These are phyloP conservation scores for Penicillium sp. DNA, from an alignment of 2,329 filamentous ascomycete species.

Conservation along the genomic window DNA sequence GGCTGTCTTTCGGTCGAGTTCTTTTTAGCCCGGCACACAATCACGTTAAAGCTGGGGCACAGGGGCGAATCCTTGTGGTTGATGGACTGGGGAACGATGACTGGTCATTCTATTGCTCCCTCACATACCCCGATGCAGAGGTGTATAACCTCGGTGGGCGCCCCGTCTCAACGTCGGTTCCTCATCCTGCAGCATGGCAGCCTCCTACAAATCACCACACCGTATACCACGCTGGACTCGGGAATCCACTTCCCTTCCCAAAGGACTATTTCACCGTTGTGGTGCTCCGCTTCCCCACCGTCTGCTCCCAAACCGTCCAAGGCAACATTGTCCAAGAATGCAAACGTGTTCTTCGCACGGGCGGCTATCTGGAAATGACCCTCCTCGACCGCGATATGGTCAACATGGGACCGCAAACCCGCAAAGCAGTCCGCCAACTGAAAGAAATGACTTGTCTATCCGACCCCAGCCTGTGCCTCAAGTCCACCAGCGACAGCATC, in stretches of 20 bases:
- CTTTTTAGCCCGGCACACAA: conserved; percentile 54
- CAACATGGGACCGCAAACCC: conserved; percentile 51
- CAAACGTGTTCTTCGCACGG: conserved; percentile 51
- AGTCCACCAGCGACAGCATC: conserved; percentile 51
- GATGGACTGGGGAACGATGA: conserved; percentile 55
- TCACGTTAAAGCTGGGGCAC: conserved; percentile 43
- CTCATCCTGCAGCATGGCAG: conserved; percentile 45
- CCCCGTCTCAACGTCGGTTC: conserved; percentile 33
- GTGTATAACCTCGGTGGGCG: conserved; percentile 48
- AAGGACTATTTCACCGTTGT: conserved; percentile 49
- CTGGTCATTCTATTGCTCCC: conserved; percentile 55
- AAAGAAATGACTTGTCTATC: conserved; percentile 49
- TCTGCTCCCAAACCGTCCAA: conserved; percentile 46
- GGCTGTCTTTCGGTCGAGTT: conserved; percentile 54
- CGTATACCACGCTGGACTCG: conserved; percentile 44
- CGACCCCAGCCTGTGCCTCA: conserved; percentile 47
- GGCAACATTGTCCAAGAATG: conserved; percentile 51
- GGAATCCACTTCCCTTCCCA: conserved; percentile 49
- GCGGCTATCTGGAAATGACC: conserved; percentile 53
- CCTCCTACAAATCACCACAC: conserved; percentile 47
- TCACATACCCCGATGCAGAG: conserved; percentile 49
- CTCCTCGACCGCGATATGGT: conserved; percentile 53
- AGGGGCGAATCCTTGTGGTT: conserved; percentile 50
- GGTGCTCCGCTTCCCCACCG: conserved; percentile 50
- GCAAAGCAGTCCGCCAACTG: conserved; percentile 47